Conservation (phyloP, 345 rosid genomes). For the Raphanus sativus region DNA sequence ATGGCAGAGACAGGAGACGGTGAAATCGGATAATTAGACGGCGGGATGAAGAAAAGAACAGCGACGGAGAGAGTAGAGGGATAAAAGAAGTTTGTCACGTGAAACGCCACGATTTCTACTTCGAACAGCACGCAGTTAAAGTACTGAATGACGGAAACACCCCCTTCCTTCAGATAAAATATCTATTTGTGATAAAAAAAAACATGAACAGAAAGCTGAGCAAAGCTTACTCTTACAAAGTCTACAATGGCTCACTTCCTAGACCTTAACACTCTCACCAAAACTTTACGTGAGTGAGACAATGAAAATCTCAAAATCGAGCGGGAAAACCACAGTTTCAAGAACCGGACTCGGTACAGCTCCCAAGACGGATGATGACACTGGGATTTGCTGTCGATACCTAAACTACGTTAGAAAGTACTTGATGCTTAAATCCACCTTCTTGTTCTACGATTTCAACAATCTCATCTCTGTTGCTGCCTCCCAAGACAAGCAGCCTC, state of each 20-base stretch:
- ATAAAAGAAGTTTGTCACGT: too few species aligned
- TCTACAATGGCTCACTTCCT: conserved; percentile 33
- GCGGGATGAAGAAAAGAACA: background rate
- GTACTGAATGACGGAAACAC: too few species aligned
- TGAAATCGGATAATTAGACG: background rate
- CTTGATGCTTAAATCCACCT: conserved; percentile 70
- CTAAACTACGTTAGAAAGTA: conserved; percentile 73
- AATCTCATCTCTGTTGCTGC: conserved; percentile 73
- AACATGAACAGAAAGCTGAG: too few species aligned
- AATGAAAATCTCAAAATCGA: too few species aligned
- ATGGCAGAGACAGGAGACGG: background rate
- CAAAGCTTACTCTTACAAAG: conserved; percentile 11
- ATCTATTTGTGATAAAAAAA: conserved; percentile 27
- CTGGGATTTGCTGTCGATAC: conserved; percentile 62
- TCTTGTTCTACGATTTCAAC: conserved; percentile 80
- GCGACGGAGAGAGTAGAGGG: background rate
- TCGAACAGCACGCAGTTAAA: too few species aligned
- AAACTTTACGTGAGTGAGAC: background rate
- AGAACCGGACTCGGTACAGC: conserved; percentile 10
- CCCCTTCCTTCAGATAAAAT: conserved; percentile 17
- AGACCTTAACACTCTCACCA: conserved; percentile 26
- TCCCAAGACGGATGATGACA: conserved; percentile 53
- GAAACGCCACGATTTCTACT: background rate
- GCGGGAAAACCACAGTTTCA: too few species aligned
- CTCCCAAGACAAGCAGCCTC: conserved; percentile 59